Conservation (phyloP, 768 basidiomycete genomes). For the Sarcodon aspratus region DNA sequence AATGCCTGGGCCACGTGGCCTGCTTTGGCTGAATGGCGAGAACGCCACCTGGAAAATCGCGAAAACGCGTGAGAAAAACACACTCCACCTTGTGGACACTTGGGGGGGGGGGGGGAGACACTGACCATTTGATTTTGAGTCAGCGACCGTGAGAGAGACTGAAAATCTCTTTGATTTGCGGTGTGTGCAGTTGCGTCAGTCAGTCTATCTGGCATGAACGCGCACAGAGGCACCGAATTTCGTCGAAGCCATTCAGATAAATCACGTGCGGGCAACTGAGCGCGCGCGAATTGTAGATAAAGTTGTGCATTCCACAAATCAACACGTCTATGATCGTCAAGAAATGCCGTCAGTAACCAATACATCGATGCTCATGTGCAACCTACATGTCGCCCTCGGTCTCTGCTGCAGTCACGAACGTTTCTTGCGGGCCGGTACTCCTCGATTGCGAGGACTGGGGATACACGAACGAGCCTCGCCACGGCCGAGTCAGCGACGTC, state of each 20-base stretch:
- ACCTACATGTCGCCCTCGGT: constrained; percentile 64
- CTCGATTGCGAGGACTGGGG: constrained; percentile 34
- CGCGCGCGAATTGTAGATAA: constrained; percentile 29
- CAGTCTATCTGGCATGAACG: constrained; percentile 52
- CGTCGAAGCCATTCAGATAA: constrained; percentile 41
- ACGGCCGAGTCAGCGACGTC: constrained; percentile 30
- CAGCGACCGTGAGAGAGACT: constrained; percentile 39
- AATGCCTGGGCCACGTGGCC: constrained; percentile 11
- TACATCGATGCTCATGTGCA: constrained; percentile 1
- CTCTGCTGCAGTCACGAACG: constrained; percentile 54
- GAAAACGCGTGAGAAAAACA: constrained; percentile 4
- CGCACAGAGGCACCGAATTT: constrained; percentile 36
- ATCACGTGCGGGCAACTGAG: constrained; percentile 30
- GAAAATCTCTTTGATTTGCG: constrained; percentile 43
- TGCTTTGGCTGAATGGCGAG: constrained; percentile 36
- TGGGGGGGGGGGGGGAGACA: constrained; percentile 4
- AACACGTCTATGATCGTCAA: constrained; percentile 25
- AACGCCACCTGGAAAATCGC: constrained; percentile 32
- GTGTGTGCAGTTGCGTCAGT: constrained; percentile 34
- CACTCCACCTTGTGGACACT: constrained; percentile 3
- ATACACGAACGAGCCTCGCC: constrained; percentile 46
- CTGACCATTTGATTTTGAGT: constrained; percentile 42
- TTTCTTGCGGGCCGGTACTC: constrained; percentile 32
- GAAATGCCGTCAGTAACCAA: constrained; percentile 3
- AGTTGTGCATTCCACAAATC: constrained; percentile 43